A percentile compares a stretch with the other conserved stretches of the same genome.
Conservation (phyloP, 257 asterid species). For the Solanum verrucosum region DNA sequence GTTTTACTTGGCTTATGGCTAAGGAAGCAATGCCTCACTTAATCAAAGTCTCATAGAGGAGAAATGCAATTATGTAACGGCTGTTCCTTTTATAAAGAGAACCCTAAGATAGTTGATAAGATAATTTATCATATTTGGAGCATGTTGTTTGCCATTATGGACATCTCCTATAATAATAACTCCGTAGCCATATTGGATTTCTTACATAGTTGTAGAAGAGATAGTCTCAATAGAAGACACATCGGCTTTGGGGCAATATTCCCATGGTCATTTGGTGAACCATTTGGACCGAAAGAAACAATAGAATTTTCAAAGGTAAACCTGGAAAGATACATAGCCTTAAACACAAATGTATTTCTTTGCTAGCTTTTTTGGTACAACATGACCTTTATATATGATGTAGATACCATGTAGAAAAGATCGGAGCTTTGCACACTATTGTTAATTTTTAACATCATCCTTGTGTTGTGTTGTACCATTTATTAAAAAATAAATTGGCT, state of each 20-base stretch:
- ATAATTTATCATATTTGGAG: not conserved
- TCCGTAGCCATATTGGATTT: not conserved
- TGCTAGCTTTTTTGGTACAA: not conserved
- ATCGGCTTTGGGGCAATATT: not conserved
- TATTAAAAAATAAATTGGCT: not conserved
- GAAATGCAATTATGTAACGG: not conserved
- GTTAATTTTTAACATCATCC: not conserved
- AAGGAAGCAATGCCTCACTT: not conserved
- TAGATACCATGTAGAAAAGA: not conserved
- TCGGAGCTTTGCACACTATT: not conserved
- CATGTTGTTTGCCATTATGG: not conserved
- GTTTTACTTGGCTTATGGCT: not conserved
- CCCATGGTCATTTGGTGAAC: not conserved
- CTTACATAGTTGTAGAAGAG: not conserved
- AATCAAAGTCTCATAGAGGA: not conserved
- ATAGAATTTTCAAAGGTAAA: not conserved
- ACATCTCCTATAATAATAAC: not conserved
- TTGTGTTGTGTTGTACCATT: not conserved
- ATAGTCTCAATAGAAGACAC: not conserved
- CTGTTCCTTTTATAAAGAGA: not conserved
- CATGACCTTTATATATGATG: not conserved
- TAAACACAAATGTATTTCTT: not conserved
- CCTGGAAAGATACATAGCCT: not conserved
- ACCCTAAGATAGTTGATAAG: not conserved
- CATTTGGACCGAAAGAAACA: not conserved